These are phyloP conservation scores for Vanrija pseudolonga DNA, from an alignment of 1,284 basidiomycete species.

Conservation along the genomic window DNA sequence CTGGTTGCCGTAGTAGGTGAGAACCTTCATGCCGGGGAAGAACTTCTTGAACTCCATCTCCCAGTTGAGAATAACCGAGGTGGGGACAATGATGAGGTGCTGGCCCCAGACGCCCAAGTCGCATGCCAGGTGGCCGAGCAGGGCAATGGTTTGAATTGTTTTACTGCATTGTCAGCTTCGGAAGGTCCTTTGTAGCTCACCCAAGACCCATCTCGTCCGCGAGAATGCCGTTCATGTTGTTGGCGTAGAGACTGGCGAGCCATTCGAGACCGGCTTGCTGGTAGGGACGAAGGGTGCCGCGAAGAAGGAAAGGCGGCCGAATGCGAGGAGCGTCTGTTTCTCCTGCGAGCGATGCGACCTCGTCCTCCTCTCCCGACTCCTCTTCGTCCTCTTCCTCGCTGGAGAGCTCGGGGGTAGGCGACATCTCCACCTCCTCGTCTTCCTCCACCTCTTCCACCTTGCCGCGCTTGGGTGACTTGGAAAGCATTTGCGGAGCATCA, in stretches of 20 bases:
- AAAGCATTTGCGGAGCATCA: conserved; percentile 19
- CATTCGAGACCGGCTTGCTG: conserved; percentile 93
- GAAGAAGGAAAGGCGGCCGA: conserved; percentile 72
- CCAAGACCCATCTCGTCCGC: conserved; percentile 85
- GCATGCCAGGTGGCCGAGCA: conserved; percentile 89
- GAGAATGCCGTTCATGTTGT: conserved; percentile 81
- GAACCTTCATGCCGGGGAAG: conserved; percentile 83
- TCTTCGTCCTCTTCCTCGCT: conserved; percentile 25
- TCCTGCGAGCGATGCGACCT: neutral
- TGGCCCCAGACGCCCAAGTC: conserved; percentile 95
- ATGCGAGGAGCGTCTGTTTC: conserved; percentile 54
- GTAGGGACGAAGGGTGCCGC: conserved; percentile 86
- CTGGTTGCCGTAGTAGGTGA: conserved; percentile 87
- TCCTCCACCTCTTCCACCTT: conserved; percentile 25
- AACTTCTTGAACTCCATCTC: conserved; percentile 99
- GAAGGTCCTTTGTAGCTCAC: conserved; percentile 54
- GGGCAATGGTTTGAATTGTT: conserved; percentile 92
- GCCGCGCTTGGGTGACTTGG: conserved; percentile 19
- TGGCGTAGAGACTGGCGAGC: conserved; percentile 83
- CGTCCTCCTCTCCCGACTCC: conserved; percentile 16
- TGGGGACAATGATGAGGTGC: conserved; percentile 91
- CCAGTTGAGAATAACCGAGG: conserved; percentile 94
- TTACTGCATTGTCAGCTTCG: conserved; percentile 61
- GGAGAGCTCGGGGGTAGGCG: conserved; percentile 4
- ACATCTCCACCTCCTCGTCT: conserved; percentile 13